Evolutionary conservation across 768 basidiomycete species (phyloP).

Genomic region (Boletus pseudopeckii): DNA sequence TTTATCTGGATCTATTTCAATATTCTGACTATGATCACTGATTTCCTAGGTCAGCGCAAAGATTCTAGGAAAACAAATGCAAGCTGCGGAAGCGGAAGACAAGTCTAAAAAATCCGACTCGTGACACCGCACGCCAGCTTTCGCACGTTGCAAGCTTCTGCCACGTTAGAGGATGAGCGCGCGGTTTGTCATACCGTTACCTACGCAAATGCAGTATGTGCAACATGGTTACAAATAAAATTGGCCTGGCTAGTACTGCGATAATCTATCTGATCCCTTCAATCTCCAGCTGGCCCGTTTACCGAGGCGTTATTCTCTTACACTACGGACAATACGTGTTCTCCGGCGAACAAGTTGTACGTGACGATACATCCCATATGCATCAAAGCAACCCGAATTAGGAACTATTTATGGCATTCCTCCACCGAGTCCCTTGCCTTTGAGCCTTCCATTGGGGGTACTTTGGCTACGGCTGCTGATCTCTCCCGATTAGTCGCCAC

Average conservation of each 20-base stretch:
- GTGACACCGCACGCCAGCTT: slow-evolving; percentile 13
- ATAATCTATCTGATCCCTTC: slow-evolving; percentile 25
- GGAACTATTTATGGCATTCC: slow-evolving; percentile 22
- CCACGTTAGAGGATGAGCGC: slow-evolving; percentile 6
- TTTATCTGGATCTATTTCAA: slow-evolving; percentile 15
- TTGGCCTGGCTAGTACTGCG: slow-evolving; percentile 2
- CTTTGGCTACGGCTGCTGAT: slow-evolving; percentile 6
- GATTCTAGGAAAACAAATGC: slow-evolving; percentile 61
- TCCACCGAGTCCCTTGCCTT: slow-evolving; percentile 21
- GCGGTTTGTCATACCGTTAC: slow-evolving; percentile 13
- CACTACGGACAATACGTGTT: slow-evolving; percentile 21
- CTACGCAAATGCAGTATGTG: slow-evolving; percentile 7
- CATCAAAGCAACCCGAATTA: slow-evolving; percentile 16
- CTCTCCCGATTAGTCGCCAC: slow-evolving; percentile 11
- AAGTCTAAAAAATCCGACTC: slow-evolving; percentile 27
- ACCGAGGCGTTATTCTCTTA: slow-evolving; percentile 20
- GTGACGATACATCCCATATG: slow-evolving; percentile 11
- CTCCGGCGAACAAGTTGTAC: slow-evolving; percentile 17
- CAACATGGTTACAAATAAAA: slow-evolving; percentile 13
- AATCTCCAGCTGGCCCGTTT: slow-evolving; percentile 23
- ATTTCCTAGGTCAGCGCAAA: slow-evolving; percentile 70
- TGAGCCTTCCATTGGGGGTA: slow-evolving; percentile 24
- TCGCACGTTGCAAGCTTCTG: slow-evolving; percentile 2
- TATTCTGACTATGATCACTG: slow-evolving; percentile 9
- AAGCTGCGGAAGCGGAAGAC: slow-evolving; percentile 34